These are phyloP conservation scores for Trifolium fragiferum DNA, from an alignment of 306 rosid genomes.

Conservation along the genomic window DNA sequence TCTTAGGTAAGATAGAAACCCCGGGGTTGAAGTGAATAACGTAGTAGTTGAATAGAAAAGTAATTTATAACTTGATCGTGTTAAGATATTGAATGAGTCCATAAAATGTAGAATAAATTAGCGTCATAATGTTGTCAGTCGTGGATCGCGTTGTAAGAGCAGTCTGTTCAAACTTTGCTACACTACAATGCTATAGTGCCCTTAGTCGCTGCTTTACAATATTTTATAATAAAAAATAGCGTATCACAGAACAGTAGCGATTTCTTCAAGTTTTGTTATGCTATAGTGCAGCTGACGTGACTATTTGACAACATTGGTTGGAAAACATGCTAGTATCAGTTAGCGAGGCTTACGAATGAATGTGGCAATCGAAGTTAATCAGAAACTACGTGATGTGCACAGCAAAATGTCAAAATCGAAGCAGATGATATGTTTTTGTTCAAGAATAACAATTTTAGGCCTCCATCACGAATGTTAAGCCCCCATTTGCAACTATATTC, in stretches of 20 bases:
- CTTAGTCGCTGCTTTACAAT: background rate
- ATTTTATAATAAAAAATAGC: background rate
- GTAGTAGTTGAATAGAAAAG: constrained; percentile 1
- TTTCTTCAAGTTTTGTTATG: background rate
- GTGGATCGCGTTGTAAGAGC: background rate
- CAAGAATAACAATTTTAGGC: background rate
- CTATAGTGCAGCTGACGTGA: background rate
- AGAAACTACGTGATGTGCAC: background rate
- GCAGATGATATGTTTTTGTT: background rate
- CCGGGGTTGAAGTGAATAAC: constrained; percentile 6
- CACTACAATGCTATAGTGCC: background rate
- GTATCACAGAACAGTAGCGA: background rate
- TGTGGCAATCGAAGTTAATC: background rate
- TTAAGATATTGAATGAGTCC: background rate
- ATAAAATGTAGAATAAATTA: background rate
- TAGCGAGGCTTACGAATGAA: background rate
- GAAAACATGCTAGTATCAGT: background rate
- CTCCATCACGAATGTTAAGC: constrained; percentile 8
- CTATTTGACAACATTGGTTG: background rate
- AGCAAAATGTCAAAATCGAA: constrained; percentile 17
- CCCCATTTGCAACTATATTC: background rate
- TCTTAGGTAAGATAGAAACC: constrained; percentile 1
- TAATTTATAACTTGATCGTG: background rate
- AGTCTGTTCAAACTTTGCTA: background rate
- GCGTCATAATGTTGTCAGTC: background rate